Evolutionary conservation across 192 early-diverging fungal genomes (phyloP), one percentile per base, ranked within the genome.

Genomic region (Podila epigama): DNA sequence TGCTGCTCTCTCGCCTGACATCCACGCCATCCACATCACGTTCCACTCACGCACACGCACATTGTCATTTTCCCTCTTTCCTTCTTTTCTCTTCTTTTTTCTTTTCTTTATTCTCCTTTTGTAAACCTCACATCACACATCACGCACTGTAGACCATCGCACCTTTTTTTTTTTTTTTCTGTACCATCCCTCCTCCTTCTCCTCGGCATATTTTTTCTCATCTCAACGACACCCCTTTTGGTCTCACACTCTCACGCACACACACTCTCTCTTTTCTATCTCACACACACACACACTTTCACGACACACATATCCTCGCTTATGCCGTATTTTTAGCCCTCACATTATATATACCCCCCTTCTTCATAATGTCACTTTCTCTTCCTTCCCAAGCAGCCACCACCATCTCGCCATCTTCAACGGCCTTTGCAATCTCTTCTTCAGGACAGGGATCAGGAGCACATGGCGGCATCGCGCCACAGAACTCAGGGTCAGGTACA

Each of bases 331-430:
- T 41, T 41, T 41, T 41, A 5, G 10, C 22, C 10, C 1, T 1
- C 44, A 18, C n/a, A 48, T n/a, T 22, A 48, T 48, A 48, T 48
- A 48, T 48, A 48, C 44, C 44, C 44, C 42, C 44, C 41, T 44
- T n/a, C 44, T 18, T 8, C 20, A 18, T 22, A 48, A 48, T 48
- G 44, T 48, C 44, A 1, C 25, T 48, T 48, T 48, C 44, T 48
- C 44, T n/a, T 31, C 60, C 35, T 52, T 2, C 1, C 22, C 42
- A 51, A 36, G 18, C 50, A 22, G 15, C 32, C 20, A 2, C 48
- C 10, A 55, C 44, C 15, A 18, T 22, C 18, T 48, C n/a, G n/a
- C n/a, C n/a, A n/a, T n/a, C n/a, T n/a, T n/a, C n/a, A n/a, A n/a
- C n/a, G n/a, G n/a, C n/a, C n/a, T n/a, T n/a, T n/a, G n/a, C n/a